Percentiles rank a stretch among this genome's conserved stretches.
These are phyloP conservation scores for Pythium diclinum DNA, from an alignment of 352 stramenopile genomes.

Conservation along the genomic window DNA sequence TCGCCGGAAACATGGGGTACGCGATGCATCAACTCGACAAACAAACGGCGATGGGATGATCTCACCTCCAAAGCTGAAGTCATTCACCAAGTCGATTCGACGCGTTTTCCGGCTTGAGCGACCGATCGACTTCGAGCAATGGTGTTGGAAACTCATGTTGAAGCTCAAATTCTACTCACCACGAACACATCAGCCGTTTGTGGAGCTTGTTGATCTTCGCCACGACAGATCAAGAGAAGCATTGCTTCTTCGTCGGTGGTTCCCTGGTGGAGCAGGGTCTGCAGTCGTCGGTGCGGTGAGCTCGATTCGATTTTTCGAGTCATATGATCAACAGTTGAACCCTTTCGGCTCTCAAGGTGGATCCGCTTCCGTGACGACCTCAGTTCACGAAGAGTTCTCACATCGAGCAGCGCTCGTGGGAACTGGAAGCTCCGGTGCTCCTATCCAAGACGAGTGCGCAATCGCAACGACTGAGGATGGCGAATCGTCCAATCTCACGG, in stretches of 20 bases:
- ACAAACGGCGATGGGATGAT: conserved; percentile 8
- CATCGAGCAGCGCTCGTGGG: conserved; percentile 26
- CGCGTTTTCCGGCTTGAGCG: conserved; percentile 62
- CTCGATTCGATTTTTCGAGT: conserved; percentile 56
- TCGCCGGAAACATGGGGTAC: conserved; percentile 30
- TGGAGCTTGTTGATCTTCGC: conserved; percentile 68
- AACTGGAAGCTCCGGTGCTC: conserved; percentile 21
- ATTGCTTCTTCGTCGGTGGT: conserved; percentile 74
- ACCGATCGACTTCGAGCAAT: conserved; percentile 75
- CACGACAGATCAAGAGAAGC: conserved; percentile 71
- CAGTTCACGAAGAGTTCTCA: conserved; percentile 2
- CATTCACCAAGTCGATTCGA: conserved; percentile 67
- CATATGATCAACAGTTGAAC: conserved; percentile 34
- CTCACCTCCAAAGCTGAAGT: conserved; percentile 29
- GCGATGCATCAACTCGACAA: conserved; percentile 7
- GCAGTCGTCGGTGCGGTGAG: conserved; percentile 12
- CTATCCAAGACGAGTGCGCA: conserved; percentile 24
- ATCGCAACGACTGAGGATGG: conserved; percentile 9
- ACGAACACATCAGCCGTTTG: conserved; percentile 56
- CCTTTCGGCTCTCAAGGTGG: conserved; percentile 7
- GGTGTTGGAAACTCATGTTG: conserved; percentile 83
- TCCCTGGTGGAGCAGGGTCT: conserved; percentile 38
- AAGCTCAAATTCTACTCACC: conserved; percentile 83
- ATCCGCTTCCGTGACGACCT: background rate
- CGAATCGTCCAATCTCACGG: conserved; percentile 15